Evolutionary conservation across 2,329 filamentous ascomycete species (phyloP).

Genomic region (Orbilia blumenaviensis): DNA sequence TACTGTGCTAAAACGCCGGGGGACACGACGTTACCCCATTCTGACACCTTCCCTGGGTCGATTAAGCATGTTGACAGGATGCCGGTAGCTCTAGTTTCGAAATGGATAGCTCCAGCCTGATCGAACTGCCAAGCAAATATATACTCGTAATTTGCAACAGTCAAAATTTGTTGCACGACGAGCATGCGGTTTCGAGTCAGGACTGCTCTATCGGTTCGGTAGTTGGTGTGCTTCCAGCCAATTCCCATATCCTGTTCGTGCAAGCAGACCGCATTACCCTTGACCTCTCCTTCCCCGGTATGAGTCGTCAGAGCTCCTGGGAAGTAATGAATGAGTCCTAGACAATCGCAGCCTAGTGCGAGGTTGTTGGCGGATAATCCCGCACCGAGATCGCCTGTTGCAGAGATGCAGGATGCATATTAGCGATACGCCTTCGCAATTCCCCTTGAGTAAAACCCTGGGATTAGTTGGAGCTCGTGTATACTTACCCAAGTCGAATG

Average conservation of each 20-base stretch:
- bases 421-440: conserved; percentile 43
- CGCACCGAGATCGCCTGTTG: conserved; percentile 65
- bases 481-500: conserved; percentile 68
- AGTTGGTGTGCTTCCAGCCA: conserved; percentile 77
- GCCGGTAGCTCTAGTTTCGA: conserved; percentile 73
- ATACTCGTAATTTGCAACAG: conserved; percentile 76
- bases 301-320: conserved; percentile 68
- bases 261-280: conserved; percentile 74
- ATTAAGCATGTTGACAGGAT: conserved; percentile 74
- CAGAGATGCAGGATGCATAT: conserved; percentile 3
- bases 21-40: conserved; percentile 70
- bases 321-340: conserved; percentile 74
- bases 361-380: conserved; percentile 73
- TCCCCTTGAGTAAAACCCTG: conserved; percentile 1
- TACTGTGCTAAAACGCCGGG: conserved; percentile 73
- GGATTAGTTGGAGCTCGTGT: conserved; percentile 23
- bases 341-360: conserved; percentile 75
- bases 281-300: conserved; percentile 68
- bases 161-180: conserved; percentile 52
- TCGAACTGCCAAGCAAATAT: conserved; percentile 77
- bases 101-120: conserved; percentile 73
- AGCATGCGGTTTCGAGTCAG: conserved; percentile 69
- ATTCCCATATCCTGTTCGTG: conserved; percentile 77
- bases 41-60: conserved; percentile 71
- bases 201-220: conserved; percentile 71